Evolutionary conservation across 192 early-diverging fungal genomes (phyloP), one percentile per base, ranked within the genome.

Genomic region (Umbelopsis vinacea): DNA sequence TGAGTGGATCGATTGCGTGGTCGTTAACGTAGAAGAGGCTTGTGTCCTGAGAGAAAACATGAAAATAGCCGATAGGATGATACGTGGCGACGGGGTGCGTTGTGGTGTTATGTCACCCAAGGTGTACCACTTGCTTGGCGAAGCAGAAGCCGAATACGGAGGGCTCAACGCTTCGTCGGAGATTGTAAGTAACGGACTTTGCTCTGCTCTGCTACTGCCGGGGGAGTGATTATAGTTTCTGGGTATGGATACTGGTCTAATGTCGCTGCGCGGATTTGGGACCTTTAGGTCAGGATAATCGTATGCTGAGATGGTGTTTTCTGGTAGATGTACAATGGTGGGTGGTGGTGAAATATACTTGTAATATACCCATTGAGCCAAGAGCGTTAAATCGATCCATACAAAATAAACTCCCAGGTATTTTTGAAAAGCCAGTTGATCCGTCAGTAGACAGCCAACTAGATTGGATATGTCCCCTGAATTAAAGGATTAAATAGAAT

Each of bases 341-440:
- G 29, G 29, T 37, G 57, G 33, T 37, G 57, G 33, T 17, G 24
- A 8, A 26, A 63, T 19, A 2, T 38, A 45, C 35, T 29, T 74
- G 52, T 79, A 79, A 50, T 74, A 79, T 14, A 71, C 57, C 66
- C 70, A 79, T 46, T 79, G 77, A 19, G 24, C 19, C 24, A 79
- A n/a, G n/a, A 76, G 55, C 15, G 53, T 68, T 26, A 75, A 50
- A 43, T 74, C 77, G 37, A 79, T 68, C 5, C 23, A 47, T 12
- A 71, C 63, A 76, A 76, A 76, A 53, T 72, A 73, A 3, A 70
- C 43, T 33, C 63, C 52, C 6, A 76, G 67, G 35, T 74, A 74
- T 53, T 46, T 66, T 50, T 95, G 93, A 70, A 95, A 95, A n/a
- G 83, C 80, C n/a, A 89, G 86, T 73, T 93, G 93, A 8, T 87